These are phyloP conservation scores for Phoenix dactylifera DNA, from an alignment of 176 grass and related monocot species.

Conservation along the genomic window DNA sequence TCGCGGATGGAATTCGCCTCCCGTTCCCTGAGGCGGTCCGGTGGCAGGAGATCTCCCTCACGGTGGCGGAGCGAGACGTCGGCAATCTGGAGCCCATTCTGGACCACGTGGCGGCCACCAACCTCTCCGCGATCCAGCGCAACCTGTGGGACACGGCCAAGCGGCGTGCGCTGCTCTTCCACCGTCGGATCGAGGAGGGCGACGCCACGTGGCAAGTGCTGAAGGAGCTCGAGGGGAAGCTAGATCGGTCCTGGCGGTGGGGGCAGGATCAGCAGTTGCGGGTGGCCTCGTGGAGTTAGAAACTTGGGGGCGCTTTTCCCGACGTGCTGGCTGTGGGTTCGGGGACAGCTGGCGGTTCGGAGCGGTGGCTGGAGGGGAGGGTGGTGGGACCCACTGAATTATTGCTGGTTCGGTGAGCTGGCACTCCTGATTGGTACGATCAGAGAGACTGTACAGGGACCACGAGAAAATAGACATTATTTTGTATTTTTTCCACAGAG, in stretches of 20 bases:
- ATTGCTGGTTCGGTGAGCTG: too few relatives aligned
- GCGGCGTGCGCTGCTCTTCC: slow-evolving; percentile 51
- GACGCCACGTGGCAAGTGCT: slow-evolving; percentile 90
- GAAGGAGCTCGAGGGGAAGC: slow-evolving; percentile 46
- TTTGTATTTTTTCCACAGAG: too few relatives aligned
- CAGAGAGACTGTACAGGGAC: too few relatives aligned
- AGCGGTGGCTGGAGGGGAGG: too few relatives aligned
- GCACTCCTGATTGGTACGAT: too few relatives aligned
- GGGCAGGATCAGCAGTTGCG: not conserved
- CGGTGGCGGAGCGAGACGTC: slow-evolving; percentile 58
- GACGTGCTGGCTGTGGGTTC: too few relatives aligned
- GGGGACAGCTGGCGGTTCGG: too few relatives aligned
- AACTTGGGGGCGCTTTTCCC: too few relatives aligned
- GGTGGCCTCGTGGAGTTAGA: slow-evolving; percentile 32
- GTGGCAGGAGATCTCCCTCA: slow-evolving; percentile 74
- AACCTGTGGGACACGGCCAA: slow-evolving; percentile 83
- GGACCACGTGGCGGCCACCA: slow-evolving; percentile 63
- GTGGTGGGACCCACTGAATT: too few relatives aligned
- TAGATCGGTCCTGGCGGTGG: slow-evolving; percentile 19
- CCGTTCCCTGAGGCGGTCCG: slow-evolving; percentile 48
- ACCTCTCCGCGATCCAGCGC: slow-evolving; percentile 61
- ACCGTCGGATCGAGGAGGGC: slow-evolving; percentile 38
- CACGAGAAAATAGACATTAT: too few relatives aligned
- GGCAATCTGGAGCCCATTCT: slow-evolving; percentile 52
- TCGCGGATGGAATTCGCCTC: slow-evolving; percentile 68